Conservation (phyloP, 805 yeast genomes). For the Saccharomycopsis olivae region DNA sequence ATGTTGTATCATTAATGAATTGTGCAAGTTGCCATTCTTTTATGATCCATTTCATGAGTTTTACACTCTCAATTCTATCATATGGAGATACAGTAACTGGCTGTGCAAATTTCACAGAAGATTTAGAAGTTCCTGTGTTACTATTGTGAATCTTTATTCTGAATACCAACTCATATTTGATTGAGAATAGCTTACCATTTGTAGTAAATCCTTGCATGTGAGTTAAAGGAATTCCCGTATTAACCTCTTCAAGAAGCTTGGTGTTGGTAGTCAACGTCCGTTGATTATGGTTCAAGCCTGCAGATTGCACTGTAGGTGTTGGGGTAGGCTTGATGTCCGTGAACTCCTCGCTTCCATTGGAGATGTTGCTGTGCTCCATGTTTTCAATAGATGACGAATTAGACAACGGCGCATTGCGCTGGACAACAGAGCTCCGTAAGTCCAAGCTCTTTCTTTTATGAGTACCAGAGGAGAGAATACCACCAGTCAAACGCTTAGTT, state of each 20-base stretch:
- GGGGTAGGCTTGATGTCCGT: conserved; percentile 1
- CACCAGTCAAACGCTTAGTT: conserved; percentile 6
- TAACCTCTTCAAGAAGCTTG: conserved; percentile 17
- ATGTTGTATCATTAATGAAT: conserved; percentile 16
- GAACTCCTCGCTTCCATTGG: background rate
- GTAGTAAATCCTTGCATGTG: conserved; percentile 38
- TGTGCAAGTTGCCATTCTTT: conserved; percentile 40
- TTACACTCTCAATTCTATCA: conserved; percentile 35
- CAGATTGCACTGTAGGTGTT: conserved; percentile 15
- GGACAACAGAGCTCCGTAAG: background rate
- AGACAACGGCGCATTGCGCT: too few species aligned
- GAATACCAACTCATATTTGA: conserved; percentile 40
- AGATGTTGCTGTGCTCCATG: background rate
- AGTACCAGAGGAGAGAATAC: background rate
- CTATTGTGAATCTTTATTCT: conserved; percentile 36
- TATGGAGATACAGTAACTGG: conserved; percentile 49
- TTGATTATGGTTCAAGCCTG: conserved; percentile 19
- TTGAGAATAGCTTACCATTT: conserved; percentile 38
- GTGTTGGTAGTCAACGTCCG: conserved; percentile 17
- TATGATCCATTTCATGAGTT: conserved; percentile 41
- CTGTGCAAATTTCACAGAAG: conserved; percentile 37
- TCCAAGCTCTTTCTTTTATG: conserved; percentile 9
- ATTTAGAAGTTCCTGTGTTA: conserved; percentile 23
- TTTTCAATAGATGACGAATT: background rate
- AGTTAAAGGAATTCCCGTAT: conserved; percentile 17